Percentiles rank a stretch among this genome's conserved stretches.
Evolutionary conservation across 257 asterid species (phyloP).

Genomic region (Solanum pinnatisectum): DNA sequence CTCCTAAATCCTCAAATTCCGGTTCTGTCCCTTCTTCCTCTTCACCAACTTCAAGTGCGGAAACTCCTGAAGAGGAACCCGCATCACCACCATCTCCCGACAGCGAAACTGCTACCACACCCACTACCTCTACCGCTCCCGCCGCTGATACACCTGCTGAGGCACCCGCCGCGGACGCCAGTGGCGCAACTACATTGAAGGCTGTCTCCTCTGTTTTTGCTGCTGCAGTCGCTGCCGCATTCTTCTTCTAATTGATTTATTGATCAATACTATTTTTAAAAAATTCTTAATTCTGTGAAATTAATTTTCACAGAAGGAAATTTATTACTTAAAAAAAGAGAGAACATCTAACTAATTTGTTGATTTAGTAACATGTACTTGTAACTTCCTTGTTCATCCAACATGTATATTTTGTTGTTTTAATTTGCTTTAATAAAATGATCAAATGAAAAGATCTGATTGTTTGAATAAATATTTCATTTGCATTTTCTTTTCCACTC

Average conservation of each 20-base stretch:
- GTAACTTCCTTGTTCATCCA: neutral
- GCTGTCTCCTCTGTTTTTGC: conserved; percentile 26
- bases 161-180: neutral
- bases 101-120: conserved; percentile 11
- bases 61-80: conserved; percentile 20
- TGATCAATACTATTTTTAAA: neutral
- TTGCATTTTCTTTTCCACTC: neutral
- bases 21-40: neutral
- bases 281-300: neutral
- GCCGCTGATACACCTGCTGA: conserved; percentile 19
- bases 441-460: neutral
- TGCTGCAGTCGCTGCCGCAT: conserved; percentile 32
- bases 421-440: neutral
- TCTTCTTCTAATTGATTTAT: conserved; percentile 15
- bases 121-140: neutral
- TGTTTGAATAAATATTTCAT: neutral
- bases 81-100: conserved; percentile 38
- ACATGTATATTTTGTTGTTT: neutral
- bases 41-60: conserved; percentile 1
- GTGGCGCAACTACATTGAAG: conserved; percentile 31
- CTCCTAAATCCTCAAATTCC: conserved; percentile 2
- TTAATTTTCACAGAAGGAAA: neutral
- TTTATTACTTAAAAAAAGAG: neutral
- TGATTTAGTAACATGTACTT: neutral
- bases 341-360: neutral